Base-by-base conservation (phyloP, 2,329 filamentous ascomycete species). In the Plectosphaerella plurivora region DNA sequence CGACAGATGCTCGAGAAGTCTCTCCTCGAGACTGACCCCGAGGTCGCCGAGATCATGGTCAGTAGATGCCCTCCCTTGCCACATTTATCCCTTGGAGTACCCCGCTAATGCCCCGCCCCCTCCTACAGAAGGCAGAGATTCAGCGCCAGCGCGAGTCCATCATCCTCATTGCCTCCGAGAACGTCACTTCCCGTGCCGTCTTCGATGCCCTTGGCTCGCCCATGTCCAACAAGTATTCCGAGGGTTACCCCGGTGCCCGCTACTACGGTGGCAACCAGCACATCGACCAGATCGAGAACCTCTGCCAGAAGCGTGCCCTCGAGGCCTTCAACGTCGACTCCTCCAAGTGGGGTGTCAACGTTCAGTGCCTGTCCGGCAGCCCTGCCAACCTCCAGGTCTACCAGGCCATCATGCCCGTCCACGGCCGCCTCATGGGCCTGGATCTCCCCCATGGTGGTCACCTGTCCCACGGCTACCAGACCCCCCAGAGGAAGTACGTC, bases 261-360 rank as follows among this genome's bases (percentile, higher is more conserved):
- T 99, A 99, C 84, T 99, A 99, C 68, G 94, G 94, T 69, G 94
- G 94, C 68, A 99, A 99, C 80, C 89, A 99, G 82, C 91, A 94
- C 82, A 99, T 99, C 62, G 94, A 99, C 73, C 82, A 90, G 74
- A 91, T 97, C 66, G 94, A 99, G 83, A 82, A 89, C 61, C 88
- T 94, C 56, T 99, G 94, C 83, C 94, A 99, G 80, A 82, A 85
- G 72, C 88, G 94, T 75, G 94, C 94, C 60, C 87, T 99, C 58
- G 83, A 90, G 75, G 88, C 92, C 54, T 99, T 97, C 81, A 83
- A 90, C 68, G 76, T 96, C 61, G 89, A 95, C 74, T 69, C 87
- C 16, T 83, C 85, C 61, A 91, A 95, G 79, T 99, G 94, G 94
- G 94, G 94, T 70, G 94, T 99, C 76, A 99, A 99, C 69, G 94